Conservation (phyloP, 2,329 filamentous ascomycete species). For the Ophiostoma sp. region DNA sequence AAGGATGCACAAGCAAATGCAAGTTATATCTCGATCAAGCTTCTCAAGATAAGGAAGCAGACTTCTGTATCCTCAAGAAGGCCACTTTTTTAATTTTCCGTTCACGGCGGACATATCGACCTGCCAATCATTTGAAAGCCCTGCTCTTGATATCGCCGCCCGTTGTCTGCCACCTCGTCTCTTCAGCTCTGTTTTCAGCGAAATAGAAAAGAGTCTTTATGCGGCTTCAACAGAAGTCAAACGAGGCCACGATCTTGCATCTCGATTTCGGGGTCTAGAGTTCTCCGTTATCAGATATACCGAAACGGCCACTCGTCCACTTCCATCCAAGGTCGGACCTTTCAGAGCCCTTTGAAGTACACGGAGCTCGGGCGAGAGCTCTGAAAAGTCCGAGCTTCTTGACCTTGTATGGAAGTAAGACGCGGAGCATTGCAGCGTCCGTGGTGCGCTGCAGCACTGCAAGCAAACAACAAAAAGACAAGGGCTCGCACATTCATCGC, state of each 20-base stretch:
- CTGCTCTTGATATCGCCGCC: too few species aligned
- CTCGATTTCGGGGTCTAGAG: neutral
- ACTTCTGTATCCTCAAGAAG: too few species aligned
- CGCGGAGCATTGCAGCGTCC: conserved; percentile 7
- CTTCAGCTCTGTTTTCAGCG: neutral
- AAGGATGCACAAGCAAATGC: too few species aligned
- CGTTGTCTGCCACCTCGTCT: neutral
- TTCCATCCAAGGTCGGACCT: neutral
- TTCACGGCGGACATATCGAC: neutral
- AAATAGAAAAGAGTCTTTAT: neutral
- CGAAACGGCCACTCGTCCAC: neutral
- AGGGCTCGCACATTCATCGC: neutral
- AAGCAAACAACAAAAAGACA: neutral
- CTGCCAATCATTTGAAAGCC: conserved; percentile 3
- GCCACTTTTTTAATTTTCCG: neutral
- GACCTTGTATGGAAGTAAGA: neutral
- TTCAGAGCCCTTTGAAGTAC: neutral
- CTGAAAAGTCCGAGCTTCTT: neutral
- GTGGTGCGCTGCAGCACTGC: neutral
- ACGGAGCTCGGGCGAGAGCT: conserved; percentile 4
- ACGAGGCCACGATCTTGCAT: neutral
- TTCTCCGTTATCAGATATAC: conserved; percentile 3
- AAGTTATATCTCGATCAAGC: too few species aligned
- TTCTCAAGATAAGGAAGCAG: neutral
- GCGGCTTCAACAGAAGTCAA: neutral